Percentiles rank a stretch among this genome's conserved stretches.
Evolutionary conservation across 2,329 filamentous ascomycete genomes (phyloP).

Genomic region (Clonostachys solani): DNA sequence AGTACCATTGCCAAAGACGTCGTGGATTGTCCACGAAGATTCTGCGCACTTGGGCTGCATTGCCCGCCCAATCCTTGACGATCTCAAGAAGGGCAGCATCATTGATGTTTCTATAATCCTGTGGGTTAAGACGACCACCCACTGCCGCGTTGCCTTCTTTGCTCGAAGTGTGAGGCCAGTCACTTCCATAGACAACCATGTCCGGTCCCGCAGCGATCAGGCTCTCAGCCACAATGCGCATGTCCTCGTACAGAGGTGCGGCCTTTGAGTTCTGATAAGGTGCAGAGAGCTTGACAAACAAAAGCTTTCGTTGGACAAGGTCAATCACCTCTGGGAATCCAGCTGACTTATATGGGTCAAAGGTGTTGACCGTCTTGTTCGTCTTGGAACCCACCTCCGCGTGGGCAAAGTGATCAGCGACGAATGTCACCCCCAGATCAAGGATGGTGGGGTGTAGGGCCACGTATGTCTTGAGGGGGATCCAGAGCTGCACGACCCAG

Average conservation of each 20-base stretch:
- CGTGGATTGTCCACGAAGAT: too few relatives aligned
- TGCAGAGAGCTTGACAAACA: conserved; percentile 17
- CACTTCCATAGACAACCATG: conserved; percentile 12
- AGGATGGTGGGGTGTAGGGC: conserved; percentile 13
- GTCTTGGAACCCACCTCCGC: conserved; percentile 6
- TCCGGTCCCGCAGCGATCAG: conserved; percentile 12
- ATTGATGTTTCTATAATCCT: too few relatives aligned
- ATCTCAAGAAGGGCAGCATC: too few relatives aligned
- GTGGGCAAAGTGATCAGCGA: conserved; percentile 12
- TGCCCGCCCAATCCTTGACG: too few relatives aligned
- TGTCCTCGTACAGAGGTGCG: conserved; percentile 5
- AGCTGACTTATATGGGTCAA: too few relatives aligned
- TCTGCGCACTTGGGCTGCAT: too few relatives aligned
- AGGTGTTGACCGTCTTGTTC: too few relatives aligned
- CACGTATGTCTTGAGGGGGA: conserved; percentile 12
- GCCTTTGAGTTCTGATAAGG: conserved; percentile 9
- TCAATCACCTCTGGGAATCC: conserved; percentile 8
- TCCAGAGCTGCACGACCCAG: conserved; percentile 23
- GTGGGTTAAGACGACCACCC: too few relatives aligned
- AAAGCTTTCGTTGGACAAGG: conserved; percentile 7
- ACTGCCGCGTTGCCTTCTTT: too few relatives aligned
- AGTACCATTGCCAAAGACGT: too few relatives aligned
- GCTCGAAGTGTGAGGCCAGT: conserved; percentile 8
- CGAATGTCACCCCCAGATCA: conserved; percentile 12
- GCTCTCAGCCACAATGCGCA: conserved; percentile 10